Evolutionary conservation across 352 stramenopile genomes (phyloP), one percentile per base, ranked within the genome.

Genomic region (Saprolegnia parasitica): DNA sequence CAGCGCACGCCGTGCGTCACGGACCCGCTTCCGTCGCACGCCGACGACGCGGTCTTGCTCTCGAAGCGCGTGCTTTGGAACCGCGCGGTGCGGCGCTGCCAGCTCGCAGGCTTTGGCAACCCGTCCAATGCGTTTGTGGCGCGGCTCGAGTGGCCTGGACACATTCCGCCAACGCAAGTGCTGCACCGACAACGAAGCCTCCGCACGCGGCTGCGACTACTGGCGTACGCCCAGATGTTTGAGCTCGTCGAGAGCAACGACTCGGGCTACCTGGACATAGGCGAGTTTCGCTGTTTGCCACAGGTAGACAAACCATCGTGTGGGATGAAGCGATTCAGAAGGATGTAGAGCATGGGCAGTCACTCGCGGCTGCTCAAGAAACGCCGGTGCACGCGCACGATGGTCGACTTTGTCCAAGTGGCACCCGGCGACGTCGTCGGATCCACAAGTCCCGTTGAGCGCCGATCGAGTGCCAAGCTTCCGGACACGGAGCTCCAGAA

Each of bases 241-340:
- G 63, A 70, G 32, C 4, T 18, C 37, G 37, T 70, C 42, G 63
- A 70, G 45, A 35, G 42, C 20, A 46, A 46, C 37, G 63, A 70
- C 55, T 70, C 63, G 26, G 63, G 63, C 0, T 70, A 70, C 54
- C 20, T 70, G 37, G 63, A 70, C 54, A 70, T 70, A 5, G 63
- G 63, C 42, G 63, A 70, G 29, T 70, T 70, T 62, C 63, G 63
- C 6, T 70, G 63, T 15, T 54, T 70, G 24, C 46, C 63, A 5
- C 46, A 70, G 63, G 63, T 70, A 52, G n/a, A n/a, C n/a, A n/a
- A n/a, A n/a, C n/a, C n/a, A n/a, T n/a, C n/a, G n/a, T n/a, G n/a
- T n/a, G n/a, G n/a, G n/a, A n/a, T n/a, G n/a, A n/a, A n/a, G n/a
- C n/a, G n/a, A n/a, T n/a, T n/a, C n/a, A 15, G 3, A 15, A 10